phyloP scores from a whole-genome alignment of 139 green algal genomes.

The Limnomonas spitsbergensis region DNA sequence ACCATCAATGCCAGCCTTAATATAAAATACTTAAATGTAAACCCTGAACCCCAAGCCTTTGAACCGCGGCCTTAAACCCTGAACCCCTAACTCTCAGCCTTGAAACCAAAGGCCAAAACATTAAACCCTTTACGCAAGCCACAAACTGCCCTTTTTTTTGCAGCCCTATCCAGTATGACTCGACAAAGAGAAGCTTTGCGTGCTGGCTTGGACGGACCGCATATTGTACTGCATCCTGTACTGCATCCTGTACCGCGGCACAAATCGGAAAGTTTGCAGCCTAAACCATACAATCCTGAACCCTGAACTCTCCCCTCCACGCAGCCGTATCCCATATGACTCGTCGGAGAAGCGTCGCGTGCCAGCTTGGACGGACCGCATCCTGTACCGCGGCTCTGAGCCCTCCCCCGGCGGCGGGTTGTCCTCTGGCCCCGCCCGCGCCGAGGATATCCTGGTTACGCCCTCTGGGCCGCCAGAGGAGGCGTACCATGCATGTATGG shows the following conservation, averaged over 20 bases:
- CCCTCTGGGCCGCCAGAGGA: neutral
- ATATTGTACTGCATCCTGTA: constrained; percentile 79
- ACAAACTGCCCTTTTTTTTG: too few relatives aligned
- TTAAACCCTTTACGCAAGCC: too few relatives aligned
- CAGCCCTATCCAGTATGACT: constrained; percentile 36
- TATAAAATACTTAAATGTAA: too few relatives aligned
- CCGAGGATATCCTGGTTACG: neutral
- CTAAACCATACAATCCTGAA: neutral
- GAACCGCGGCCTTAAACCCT: too few relatives aligned
- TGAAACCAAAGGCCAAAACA: too few relatives aligned
- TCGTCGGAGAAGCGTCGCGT: constrained; percentile 79
- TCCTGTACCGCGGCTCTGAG: constrained; percentile 78
- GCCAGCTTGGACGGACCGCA: constrained; percentile 87
- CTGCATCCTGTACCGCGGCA: neutral
- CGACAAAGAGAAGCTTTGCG: constrained; percentile 77
- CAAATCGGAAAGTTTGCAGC: too few relatives aligned
- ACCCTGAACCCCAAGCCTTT: too few relatives aligned
- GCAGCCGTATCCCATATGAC: constrained; percentile 36
- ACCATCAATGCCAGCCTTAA: too few relatives aligned
- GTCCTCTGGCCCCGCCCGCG: too few relatives aligned
- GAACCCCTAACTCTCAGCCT: too few relatives aligned
- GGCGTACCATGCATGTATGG: neutral
- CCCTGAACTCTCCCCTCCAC: neutral
- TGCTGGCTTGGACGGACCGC: constrained; percentile 89
- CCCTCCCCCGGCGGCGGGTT: neutral